Evolutionary conservation across 768 basidiomycete species (phyloP).

Genomic region (Mycena rosella): DNA sequence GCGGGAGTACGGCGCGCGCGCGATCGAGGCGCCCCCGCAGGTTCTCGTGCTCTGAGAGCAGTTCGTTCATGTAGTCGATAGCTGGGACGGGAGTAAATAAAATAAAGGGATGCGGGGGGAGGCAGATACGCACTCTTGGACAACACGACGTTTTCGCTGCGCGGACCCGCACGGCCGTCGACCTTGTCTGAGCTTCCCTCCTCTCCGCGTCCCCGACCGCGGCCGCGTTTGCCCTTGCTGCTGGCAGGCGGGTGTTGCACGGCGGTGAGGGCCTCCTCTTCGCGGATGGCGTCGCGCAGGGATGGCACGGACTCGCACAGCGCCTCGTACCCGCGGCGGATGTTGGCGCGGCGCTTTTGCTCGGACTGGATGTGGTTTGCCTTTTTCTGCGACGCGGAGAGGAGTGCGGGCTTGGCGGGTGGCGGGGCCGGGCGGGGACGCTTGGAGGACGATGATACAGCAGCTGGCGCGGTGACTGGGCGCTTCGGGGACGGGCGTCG

Average conservation of each 20-base stretch:
- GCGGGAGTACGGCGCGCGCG: constrained; percentile 69
- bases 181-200: constrained; percentile 68
- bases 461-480: constrained; percentile 40
- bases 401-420: constrained; percentile 60
- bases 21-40: constrained; percentile 71
- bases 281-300: constrained; percentile 81
- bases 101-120: not conserved
- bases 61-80: constrained; percentile 84
- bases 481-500: constrained; percentile 47
- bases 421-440: constrained; percentile 30
- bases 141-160: constrained; percentile 91
- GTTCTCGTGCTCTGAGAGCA: constrained; percentile 70
- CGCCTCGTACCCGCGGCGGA: constrained; percentile 89
- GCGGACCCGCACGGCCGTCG: constrained; percentile 89
- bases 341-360: constrained; percentile 94
- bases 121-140: constrained; percentile 79
- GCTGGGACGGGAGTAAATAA: constrained; percentile 60
- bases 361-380: constrained; percentile 95
- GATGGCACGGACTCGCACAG: constrained; percentile 88
- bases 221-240: constrained; percentile 61
- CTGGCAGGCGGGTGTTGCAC: constrained; percentile 40
- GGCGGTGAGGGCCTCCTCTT: constrained; percentile 70
- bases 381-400: constrained; percentile 90
- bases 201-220: constrained; percentile 51
- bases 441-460: constrained; percentile 28